Conservation (phyloP, 805 yeast genomes). For the Candida coleopterorum region DNA sequence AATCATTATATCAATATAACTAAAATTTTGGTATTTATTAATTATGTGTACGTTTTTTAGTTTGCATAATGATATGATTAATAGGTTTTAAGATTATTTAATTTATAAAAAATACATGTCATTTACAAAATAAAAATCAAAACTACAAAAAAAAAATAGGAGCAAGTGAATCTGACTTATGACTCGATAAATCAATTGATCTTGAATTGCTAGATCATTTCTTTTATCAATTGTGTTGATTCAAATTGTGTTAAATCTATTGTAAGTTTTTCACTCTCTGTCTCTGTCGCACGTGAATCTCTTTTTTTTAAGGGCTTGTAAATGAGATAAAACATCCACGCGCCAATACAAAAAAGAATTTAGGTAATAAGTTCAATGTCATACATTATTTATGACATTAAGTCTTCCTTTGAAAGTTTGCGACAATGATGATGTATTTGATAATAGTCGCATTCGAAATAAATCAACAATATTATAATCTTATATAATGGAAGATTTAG, state of each 20-base stretch:
- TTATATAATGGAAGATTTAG: conserved; percentile 88
- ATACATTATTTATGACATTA: too few species aligned
- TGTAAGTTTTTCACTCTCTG: too few species aligned
- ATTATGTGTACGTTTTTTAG: conserved; percentile 5
- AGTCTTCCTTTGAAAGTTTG: too few species aligned
- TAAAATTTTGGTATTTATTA: not conserved
- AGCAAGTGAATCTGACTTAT: too few species aligned
- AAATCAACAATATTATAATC: conserved; percentile 2
- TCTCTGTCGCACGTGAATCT: conserved; percentile 2
- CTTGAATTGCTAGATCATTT: too few species aligned
- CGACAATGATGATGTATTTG: not conserved
- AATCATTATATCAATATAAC: conserved; percentile 1
- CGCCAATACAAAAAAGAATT: not conserved
- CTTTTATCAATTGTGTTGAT: too few species aligned
- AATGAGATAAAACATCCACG: conserved; percentile 1
- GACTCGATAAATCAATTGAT: too few species aligned
- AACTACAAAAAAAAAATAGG: too few species aligned
- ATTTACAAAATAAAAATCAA: not conserved
- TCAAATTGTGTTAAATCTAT: too few species aligned
- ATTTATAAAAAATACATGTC: conserved; percentile 7
- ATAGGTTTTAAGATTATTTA: conserved; percentile 2
- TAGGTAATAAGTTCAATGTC: too few species aligned
- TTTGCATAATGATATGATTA: conserved; percentile 6
- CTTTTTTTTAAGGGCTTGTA: not conserved
- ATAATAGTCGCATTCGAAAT: conserved; percentile 1